These are phyloP conservation scores for Entomortierella chlamydospora DNA, from an alignment of 192 early-diverging fungal species.

Conservation along the genomic window DNA sequence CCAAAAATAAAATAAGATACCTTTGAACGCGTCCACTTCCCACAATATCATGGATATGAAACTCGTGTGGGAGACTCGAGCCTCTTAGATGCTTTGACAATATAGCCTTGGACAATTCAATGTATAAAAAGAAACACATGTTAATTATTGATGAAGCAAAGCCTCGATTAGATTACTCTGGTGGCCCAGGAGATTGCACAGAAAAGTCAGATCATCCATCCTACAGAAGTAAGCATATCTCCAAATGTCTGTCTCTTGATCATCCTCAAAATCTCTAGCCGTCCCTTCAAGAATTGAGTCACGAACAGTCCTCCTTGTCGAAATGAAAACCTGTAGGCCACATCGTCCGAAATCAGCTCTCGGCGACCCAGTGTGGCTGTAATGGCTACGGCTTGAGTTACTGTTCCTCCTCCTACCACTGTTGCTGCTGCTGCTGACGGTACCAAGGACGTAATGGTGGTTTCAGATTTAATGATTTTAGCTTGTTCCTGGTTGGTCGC, in stretches of 20 bases:
- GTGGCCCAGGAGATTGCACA: too few species aligned
- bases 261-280: constrained; percentile 57
- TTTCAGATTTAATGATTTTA: constrained; percentile 21
- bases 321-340: constrained; percentile 56
- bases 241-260: constrained; percentile 56
- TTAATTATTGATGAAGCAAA: too few species aligned
- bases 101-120: constrained; percentile 25
- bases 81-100: constrained; percentile 51
- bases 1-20: constrained; percentile 14
- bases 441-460: not conserved
- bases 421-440: not conserved
- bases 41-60: constrained; percentile 60
- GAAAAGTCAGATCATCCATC: too few species aligned
- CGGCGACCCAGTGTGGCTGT: constrained; percentile 2
- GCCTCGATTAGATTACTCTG: too few species aligned
- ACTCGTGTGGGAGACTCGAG: constrained; percentile 54
- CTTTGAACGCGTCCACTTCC: constrained; percentile 63
- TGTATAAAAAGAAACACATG: not conserved
- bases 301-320: constrained; percentile 56
- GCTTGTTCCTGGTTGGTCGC: constrained; percentile 41
- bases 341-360: constrained; percentile 37
- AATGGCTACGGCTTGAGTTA: not conserved
- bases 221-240: constrained; percentile 58
- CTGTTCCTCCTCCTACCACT: too few species aligned
- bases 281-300: constrained; percentile 56